phyloP scores from a whole-genome alignment of 2,329 filamentous ascomycete species.

The Penicillium capsulatum region DNA sequence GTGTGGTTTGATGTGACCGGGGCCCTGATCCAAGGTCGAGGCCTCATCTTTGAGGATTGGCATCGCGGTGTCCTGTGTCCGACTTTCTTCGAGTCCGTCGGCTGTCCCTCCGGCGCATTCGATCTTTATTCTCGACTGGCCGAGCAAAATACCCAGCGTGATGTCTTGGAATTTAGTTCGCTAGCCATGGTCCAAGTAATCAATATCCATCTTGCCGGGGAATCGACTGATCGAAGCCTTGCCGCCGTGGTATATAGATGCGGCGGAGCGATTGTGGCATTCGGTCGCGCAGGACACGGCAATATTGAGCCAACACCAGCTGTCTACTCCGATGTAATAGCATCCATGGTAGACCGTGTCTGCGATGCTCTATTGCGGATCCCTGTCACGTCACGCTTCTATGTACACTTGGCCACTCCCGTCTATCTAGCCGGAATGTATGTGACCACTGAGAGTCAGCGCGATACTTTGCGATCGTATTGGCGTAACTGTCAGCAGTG shows the following conservation, averaged over 20 bases:
- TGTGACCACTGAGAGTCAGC: conserved; percentile 32
- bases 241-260: conserved; percentile 36
- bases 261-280: conserved; percentile 34
- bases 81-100: conserved; percentile 37
- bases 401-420: conserved; percentile 39
- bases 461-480: conserved; percentile 35
- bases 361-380: conserved; percentile 35
- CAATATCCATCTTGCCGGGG: conserved; percentile 17
- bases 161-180: conserved; percentile 9
- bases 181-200: conserved; percentile 18
- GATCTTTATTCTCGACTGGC: conserved; percentile 35
- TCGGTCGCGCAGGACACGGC: conserved; percentile 13
- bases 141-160: conserved; percentile 19
- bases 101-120: conserved; percentile 39
- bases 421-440: conserved; percentile 40
- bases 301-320: not conserved
- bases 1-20: conserved; percentile 44
- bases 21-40: conserved; percentile 20
- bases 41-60: conserved; percentile 42
- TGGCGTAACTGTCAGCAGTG: conserved; percentile 39
- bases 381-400: conserved; percentile 35
- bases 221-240: conserved; percentile 14
- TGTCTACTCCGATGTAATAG: conserved; percentile 17
- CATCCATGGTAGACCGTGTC: conserved; percentile 32
- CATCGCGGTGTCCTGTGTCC: conserved; percentile 35